These are phyloP conservation scores for Patellifolia procumbens DNA, from an alignment of 179 eudicot species.

Conservation along the genomic window DNA sequence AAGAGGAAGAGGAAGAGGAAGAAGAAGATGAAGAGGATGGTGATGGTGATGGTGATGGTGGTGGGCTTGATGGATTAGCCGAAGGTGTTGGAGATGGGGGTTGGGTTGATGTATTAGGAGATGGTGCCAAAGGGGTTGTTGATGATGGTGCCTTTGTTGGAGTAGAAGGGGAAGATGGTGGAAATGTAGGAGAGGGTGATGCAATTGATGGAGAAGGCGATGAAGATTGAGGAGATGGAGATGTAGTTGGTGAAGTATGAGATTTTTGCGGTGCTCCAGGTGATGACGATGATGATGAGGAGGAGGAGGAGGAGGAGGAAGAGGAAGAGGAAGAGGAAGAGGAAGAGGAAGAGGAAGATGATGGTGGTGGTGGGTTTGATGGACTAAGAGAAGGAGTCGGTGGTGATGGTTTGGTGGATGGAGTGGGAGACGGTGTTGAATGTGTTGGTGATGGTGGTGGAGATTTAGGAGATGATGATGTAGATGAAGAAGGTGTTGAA, in stretches of 20 bases:
- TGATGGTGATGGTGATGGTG: too few relatives aligned
- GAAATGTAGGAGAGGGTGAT: slow-evolving; percentile 6
- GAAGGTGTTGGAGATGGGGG: too few relatives aligned
- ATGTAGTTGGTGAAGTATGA: slow-evolving; percentile 2
- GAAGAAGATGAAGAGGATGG: too few relatives aligned
- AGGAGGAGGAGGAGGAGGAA: not conserved
- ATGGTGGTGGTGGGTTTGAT: not conserved
- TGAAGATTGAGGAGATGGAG: slow-evolving; percentile 12
- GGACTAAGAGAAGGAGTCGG: not conserved
- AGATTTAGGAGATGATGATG: too few relatives aligned
- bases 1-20: too few relatives aligned
- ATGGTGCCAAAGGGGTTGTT: too few relatives aligned
- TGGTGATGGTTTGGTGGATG: not conserved
- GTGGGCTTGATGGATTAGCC: too few relatives aligned
- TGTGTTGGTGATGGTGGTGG: too few relatives aligned
- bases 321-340: not conserved
- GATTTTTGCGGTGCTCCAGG: not conserved
- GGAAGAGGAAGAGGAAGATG: not conserved
- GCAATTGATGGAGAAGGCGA: not conserved
- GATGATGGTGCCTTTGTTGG: too few relatives aligned
- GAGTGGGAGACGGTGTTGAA: too few relatives aligned
- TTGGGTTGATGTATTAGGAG: too few relatives aligned
- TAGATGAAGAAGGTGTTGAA: not conserved
- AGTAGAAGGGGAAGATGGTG: not conserved
- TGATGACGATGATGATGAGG: not conserved